Base-by-base conservation (phyloP, 176 grass and related monocot genomes). In the Neostapfia colusana region DNA sequence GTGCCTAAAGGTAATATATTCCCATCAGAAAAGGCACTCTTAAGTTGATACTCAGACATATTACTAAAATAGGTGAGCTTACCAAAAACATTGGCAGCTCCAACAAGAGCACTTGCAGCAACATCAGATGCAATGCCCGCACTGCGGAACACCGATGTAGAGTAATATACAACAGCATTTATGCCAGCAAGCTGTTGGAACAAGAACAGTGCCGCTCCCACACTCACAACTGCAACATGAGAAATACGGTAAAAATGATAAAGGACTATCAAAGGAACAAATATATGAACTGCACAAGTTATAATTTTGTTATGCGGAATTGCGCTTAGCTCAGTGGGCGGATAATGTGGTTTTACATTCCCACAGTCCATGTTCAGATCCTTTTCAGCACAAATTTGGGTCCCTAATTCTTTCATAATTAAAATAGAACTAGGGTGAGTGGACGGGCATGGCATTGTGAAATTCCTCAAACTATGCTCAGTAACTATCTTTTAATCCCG, bases 91-190 rank as follows among this genome's bases (percentile, higher is more conserved):
- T 99, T 99, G 54, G 95, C 87, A 5, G 95, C 95, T 69, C 91
- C 92, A 78, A 95, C 95, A 89, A 99, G 91, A 86, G 95, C 95
- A 83, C 95, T 99, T 37, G 95, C 95, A 74, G 95, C 95, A 88
- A 92, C 89, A 92, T 99, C 92, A 90, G 95, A 99, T 82, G 82
- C 48, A 85, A 99, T 95, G 85, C 95, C 91, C 13, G 91, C 95
- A 81, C 79, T 92, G 70, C 89, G 95, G 76, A 99, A 99, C 77
- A 99, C 95, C 2, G 91, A 94, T 77, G 95, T 95, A 37, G 95
- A 99, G 80, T 99, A 99, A 79, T 99, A 99, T 57, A 99, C 95
- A 78, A 99, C 92, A 20, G 95, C 95, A 67, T 99, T 99, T 86
- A 99, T 99, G 50, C 95, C 95, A 77, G 95, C 95, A 85, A 99